Percentiles rank a stretch among this genome's conserved stretches.
Conservation (phyloP, 257 asterid species). For the Eucommia ulmoides region DNA sequence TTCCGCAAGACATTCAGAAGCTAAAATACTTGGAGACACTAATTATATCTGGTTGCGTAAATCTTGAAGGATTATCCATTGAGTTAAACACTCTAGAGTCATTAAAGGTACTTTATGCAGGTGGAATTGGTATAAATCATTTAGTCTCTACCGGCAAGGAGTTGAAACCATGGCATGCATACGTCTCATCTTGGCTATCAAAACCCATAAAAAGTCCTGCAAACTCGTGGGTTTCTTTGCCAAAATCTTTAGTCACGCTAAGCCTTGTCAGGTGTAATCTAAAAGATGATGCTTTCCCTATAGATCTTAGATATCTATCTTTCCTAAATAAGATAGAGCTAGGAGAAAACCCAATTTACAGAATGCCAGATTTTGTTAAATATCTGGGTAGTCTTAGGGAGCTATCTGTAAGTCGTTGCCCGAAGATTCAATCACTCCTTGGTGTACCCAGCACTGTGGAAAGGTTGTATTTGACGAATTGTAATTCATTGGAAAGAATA, state of each 20-base stretch:
- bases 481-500: not conserved
- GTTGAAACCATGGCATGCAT: not conserved
- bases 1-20: not conserved
- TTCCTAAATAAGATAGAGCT: not conserved
- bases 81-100: not conserved
- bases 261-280: not conserved
- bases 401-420: not conserved
- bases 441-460: not conserved
- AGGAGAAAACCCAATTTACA: not conserved
- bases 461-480: not conserved
- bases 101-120: not conserved
- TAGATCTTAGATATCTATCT: not conserved
- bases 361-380: not conserved
- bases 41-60: not conserved
- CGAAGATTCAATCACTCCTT: not conserved
- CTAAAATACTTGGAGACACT: too few species aligned
- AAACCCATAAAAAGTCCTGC: not conserved
- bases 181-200: not conserved
- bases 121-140: not conserved
- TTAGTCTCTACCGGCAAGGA: not conserved
- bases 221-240: not conserved
- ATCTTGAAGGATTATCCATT: not conserved
- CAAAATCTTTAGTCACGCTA: not conserved
- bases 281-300: not conserved
- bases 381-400: not conserved